phyloP scores from a whole-genome alignment of 2,329 filamentous ascomycete species.

The Venturia carpophila region DNA sequence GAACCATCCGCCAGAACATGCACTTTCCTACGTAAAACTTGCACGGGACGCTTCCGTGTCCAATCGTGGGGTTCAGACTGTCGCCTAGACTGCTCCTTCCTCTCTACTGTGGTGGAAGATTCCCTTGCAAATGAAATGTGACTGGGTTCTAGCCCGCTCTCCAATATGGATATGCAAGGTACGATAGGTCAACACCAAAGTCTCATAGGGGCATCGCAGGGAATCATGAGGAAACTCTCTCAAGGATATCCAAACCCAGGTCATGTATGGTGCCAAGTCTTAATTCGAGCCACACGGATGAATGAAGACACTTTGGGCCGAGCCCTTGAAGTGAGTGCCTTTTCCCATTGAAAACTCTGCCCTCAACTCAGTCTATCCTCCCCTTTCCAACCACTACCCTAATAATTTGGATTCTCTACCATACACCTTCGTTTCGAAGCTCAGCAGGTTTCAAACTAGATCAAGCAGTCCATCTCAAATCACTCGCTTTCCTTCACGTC shows the following conservation, averaged over 20 bases:
- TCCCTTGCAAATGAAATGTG: neutral
- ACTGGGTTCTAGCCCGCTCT: neutral
- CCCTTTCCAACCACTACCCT: neutral
- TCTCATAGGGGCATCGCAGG: neutral
- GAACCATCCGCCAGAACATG: neutral
- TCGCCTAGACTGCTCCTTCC: neutral
- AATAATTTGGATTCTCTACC: neutral
- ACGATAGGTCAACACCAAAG: neutral
- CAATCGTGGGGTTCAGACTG: neutral
- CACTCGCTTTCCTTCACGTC: neutral
- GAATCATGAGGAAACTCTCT: neutral
- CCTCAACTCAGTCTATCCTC: neutral
- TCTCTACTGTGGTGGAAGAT: neutral
- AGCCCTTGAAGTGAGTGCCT: slow-evolving; percentile 6
- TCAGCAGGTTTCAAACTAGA: neutral
- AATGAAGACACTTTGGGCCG: neutral
- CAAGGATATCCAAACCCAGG: neutral
- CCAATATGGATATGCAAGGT: slow-evolving; percentile 8
- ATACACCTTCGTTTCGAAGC: slow-evolving; percentile 8
- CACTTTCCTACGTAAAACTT: slow-evolving; percentile 7
- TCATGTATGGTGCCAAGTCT: neutral
- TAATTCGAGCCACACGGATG: neutral
- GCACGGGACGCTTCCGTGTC: neutral
- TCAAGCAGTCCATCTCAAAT: neutral
- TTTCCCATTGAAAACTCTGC: neutral